Evolutionary conservation across 441 rosid genomes (phyloP), one percentile per base, ranked within the genome.

Genomic region (Syzygium syzygioides): DNA sequence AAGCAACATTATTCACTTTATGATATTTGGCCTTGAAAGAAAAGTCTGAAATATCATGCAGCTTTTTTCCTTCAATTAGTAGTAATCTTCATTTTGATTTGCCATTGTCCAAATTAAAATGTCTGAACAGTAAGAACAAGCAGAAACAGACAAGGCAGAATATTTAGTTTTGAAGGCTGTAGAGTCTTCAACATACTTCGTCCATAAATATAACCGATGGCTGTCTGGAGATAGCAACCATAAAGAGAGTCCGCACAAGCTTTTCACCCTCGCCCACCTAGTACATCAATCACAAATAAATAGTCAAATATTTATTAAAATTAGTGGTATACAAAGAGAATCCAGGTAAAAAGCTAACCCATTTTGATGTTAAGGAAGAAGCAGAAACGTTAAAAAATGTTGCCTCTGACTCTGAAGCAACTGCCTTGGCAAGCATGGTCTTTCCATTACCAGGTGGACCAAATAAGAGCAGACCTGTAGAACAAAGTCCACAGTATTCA

Each of bases 361-460:
- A 97, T 94, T 97, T 96, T 83, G 99, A 97, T 54, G 99, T 97
- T 88, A 97, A 90, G 84, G 99, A 96, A 90, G 99, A 97, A 53
- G 99, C 98, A 86, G 99, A 95, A 92, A 97, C 97, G 57, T 96
- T 97, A 90, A 97, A 97, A 93, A 97, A 97, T 32, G 99, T 97
- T 86, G 99, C 99, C 91, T 94, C 93, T 68, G 99, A 96, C 93
- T 97, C 98, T 15, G 99, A 97, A 85, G 99, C 99, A 20, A 97
- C 99, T 84, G 99, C 99, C 92, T 97, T 97, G 62, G 98, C 99
- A 92, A 97, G 98, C 99, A 97, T 97, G 87, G 99, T 97, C 91
- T 97, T 97, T 64, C 99, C 99, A 93, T 96, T 97, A 59, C 99
- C 99, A 89, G 99, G 99, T 85, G 99, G 99, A 64, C 99, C 99